Evolutionary conservation across 192 early-diverging fungal genomes (phyloP).

Genomic region (Backusella australiensis): DNA sequence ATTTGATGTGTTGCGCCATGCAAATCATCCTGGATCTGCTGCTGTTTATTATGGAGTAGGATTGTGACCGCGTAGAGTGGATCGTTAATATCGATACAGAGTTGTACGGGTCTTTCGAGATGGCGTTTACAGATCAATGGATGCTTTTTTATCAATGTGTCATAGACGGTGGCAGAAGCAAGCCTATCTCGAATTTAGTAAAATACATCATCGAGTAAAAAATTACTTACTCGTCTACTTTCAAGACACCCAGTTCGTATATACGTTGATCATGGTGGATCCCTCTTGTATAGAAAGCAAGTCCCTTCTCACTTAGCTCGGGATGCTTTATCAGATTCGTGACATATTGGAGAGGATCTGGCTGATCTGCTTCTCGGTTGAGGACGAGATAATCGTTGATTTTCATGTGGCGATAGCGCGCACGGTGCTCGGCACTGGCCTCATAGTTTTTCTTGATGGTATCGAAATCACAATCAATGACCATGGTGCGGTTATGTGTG

Average conservation of each 20-base stretch:
- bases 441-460: neutral
- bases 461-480: neutral
- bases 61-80: neutral
- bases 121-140: slow-evolving; percentile 1
- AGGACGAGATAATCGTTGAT: neutral
- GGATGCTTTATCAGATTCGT: neutral
- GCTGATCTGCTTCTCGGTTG: neutral
- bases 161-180: neutral
- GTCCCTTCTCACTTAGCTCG: neutral
- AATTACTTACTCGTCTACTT: neutral
- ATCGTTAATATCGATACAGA: neutral
- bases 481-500: neutral
- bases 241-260: neutral
- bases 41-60: neutral
- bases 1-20: neutral
- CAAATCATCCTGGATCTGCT: neutral
- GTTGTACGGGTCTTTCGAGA: neutral
- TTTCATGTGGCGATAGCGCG: neutral
- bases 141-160: neutral
- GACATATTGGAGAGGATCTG: neutral
- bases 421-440: neutral
- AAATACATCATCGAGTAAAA: neutral
- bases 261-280: neutral
- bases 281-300: neutral
- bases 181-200: neutral